phyloP scores from a whole-genome alignment of 306 rosid genomes.

The Lathyrus oleraceus region DNA sequence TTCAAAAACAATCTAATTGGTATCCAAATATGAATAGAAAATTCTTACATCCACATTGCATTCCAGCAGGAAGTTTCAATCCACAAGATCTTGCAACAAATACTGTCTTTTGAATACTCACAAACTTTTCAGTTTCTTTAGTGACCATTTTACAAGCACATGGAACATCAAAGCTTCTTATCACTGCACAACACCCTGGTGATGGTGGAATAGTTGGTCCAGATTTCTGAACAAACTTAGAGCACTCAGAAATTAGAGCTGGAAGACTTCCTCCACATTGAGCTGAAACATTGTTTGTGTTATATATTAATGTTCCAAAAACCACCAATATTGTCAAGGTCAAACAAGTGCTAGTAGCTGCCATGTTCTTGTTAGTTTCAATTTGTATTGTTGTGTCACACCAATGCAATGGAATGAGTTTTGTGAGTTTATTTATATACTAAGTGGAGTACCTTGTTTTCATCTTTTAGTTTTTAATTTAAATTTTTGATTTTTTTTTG shows the following conservation, averaged over 20 bases:
- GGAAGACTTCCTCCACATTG: slow-evolving; percentile 39
- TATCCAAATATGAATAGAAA: neutral
- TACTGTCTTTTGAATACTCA: slow-evolving; percentile 40
- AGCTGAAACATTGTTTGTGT: slow-evolving; percentile 34
- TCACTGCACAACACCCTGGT: slow-evolving; percentile 38
- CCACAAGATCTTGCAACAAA: slow-evolving; percentile 49
- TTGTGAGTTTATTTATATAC: neutral
- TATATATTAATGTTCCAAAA: slow-evolving; percentile 26
- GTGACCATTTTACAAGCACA: slow-evolving; percentile 45
- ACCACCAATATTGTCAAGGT: slow-evolving; percentile 24
- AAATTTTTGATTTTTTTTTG: neutral
- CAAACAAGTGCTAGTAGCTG: neutral
- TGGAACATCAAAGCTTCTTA: slow-evolving; percentile 27
- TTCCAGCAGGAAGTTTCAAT: slow-evolving; percentile 36
- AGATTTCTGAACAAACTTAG: slow-evolving; percentile 30
- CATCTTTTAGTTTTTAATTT: neutral
- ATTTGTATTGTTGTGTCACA: neutral
- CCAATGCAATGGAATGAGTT: slow-evolving; percentile 13
- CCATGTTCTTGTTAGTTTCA: slow-evolving; percentile 6
- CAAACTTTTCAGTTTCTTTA: slow-evolving; percentile 15
- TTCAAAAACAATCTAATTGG: too few relatives aligned
- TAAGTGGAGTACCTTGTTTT: neutral
- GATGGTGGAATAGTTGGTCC: slow-evolving; percentile 49
- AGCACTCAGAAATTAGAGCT: slow-evolving; percentile 19
- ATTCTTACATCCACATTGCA: slow-evolving; percentile 50